Conservation (phyloP, 192 early-diverging fungal species). For the Entrophospora sp. region DNA sequence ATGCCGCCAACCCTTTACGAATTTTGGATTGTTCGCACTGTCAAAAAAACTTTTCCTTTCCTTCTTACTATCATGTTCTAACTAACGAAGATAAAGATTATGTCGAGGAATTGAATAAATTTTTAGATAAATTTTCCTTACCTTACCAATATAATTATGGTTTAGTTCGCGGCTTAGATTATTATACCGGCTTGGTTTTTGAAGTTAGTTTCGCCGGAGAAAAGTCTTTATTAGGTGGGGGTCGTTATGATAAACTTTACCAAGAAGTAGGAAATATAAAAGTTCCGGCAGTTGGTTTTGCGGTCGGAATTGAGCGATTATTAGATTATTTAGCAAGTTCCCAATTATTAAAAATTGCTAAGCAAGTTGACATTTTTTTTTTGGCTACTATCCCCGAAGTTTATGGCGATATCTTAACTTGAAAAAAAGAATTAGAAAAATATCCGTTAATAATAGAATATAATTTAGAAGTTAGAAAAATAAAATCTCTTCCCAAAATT, state of each 20-base stretch:
- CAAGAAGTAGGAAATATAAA: background rate
- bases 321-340: background rate
- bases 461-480: constrained; percentile 14
- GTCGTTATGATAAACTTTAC: background rate
- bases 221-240: background rate
- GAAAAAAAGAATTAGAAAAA: background rate
- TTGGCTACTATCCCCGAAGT: background rate
- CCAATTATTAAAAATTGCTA: background rate
- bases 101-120: background rate
- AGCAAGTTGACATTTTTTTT: constrained; percentile 6
- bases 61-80: background rate
- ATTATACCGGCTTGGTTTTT: constrained; percentile 9
- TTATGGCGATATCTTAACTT: background rate
- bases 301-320: constrained; percentile 3
- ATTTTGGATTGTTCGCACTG: background rate
- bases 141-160: constrained; percentile 8
- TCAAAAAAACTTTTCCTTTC: background rate
- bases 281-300: background rate
- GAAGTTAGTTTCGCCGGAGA: background rate
- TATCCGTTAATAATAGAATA: background rate
- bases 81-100: background rate
- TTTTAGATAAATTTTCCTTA: constrained; percentile 10
- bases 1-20: background rate
- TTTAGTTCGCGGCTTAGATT: constrained; percentile 10
- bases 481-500: background rate